phyloP scores from a whole-genome alignment of 1,139 yeast genomes.

The Yamadazyma membranifaciens region DNA sequence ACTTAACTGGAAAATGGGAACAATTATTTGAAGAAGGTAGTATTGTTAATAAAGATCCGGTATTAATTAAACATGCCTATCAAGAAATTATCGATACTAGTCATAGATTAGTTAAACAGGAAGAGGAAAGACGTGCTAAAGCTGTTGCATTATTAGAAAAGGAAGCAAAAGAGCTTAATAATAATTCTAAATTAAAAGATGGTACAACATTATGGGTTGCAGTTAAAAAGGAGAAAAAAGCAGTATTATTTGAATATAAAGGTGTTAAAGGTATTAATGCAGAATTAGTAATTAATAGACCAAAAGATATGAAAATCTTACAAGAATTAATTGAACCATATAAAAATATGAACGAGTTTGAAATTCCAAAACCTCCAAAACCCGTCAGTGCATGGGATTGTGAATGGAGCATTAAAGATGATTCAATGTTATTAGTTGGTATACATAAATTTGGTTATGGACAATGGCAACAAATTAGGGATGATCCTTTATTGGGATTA shows the following conservation, averaged over 20 bases:
- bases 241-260: slow-evolving; percentile 83
- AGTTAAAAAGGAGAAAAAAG: slow-evolving; percentile 77
- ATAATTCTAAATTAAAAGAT: slow-evolving; percentile 34
- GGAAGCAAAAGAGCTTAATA: slow-evolving; percentile 58
- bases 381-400: slow-evolving; percentile 91
- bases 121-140: slow-evolving; percentile 59
- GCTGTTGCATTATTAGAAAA: slow-evolving; percentile 59
- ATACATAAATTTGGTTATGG: slow-evolving; percentile 94
- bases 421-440: slow-evolving; percentile 83
- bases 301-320: slow-evolving; percentile 72
- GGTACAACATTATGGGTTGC: slow-evolving; percentile 50
- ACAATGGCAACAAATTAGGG: slow-evolving; percentile 90
- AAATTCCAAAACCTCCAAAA: slow-evolving; percentile 63
- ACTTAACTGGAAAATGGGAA: slow-evolving; percentile 78
- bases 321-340: slow-evolving; percentile 53
- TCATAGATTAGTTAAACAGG: slow-evolving; percentile 60
- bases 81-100: slow-evolving; percentile 67
- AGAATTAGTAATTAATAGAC: slow-evolving; percentile 78
- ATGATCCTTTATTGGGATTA: slow-evolving; percentile 87
- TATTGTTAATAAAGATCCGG: slow-evolving; percentile 81
- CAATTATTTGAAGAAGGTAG: slow-evolving; percentile 89
- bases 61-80: slow-evolving; percentile 73
- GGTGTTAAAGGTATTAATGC: slow-evolving; percentile 92
- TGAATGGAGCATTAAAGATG: slow-evolving; percentile 81
- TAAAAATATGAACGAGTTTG: slow-evolving; percentile 57